Evolutionary conservation across 2,329 filamentous ascomycete species (phyloP), one percentile per base, ranked within the genome.

Genomic region (Pseudocercospora fijiensis): DNA sequence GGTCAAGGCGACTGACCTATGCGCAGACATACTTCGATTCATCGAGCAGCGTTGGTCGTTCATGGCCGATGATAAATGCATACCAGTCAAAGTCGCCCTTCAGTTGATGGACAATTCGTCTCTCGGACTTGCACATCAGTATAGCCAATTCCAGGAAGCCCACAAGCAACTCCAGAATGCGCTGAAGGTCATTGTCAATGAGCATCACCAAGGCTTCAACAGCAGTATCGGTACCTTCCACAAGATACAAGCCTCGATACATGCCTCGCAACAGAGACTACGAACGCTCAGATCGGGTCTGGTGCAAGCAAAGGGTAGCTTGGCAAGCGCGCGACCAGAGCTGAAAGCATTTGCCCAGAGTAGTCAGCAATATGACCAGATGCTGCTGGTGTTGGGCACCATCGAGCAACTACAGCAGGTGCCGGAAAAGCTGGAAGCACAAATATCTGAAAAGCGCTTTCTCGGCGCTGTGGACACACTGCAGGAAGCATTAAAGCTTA

Each of bases 141-240:
- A 96, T 76, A 85, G 84, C 66, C 88, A 91, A 70, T 99, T 99
- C 76, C 85, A 90, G 74, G 83, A 89, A 69, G 92, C 91, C 53
- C 91, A 97, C 76, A 83, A 87, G 68, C 91, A 95, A 75, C 85
- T 99, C n/a, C 93, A 99, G 75, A 89, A 90, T 71, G 93, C 94
- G 9, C 83, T 99, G 62, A 97, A 96, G 78, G 88, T 88, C 33
- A 96, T 99, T 71, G 95, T 99, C 26, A 96, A 99, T 77, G 94
- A 99, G 79, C 94, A 99, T 75, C 94, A 99, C 75, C 95, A 99
- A 77, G 96, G 95, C 53, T 99, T 99, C 84, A 99, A 98, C 79
- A 96, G 92, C 77, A 97, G 94, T 57, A 98, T 99, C 67, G 95
- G 94, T 77, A 98, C 94, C 20, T 99, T 98, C 75, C 96, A 99